Conservation (phyloP, 305 asterid species). For the Solanum chacoense region DNA sequence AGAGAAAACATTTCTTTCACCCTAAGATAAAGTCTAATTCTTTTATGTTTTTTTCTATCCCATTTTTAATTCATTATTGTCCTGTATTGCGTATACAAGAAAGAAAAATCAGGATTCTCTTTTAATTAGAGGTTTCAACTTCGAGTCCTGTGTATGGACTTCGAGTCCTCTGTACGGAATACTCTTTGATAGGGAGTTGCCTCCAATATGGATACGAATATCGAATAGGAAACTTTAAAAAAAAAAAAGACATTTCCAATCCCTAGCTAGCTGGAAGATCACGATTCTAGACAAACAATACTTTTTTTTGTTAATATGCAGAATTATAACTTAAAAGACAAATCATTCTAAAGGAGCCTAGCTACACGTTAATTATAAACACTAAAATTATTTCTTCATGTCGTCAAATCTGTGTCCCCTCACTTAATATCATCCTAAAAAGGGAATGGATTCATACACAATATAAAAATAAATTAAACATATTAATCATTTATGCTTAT, state of each 20-base stretch:
- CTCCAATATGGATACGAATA: neutral
- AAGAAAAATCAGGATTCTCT: neutral
- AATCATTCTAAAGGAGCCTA: neutral
- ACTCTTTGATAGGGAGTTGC: neutral
- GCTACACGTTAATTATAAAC: neutral
- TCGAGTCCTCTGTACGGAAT: no score
- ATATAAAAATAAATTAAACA: neutral
- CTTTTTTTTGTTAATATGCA: neutral
- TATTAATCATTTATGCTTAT: neutral
- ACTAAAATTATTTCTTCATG: neutral
- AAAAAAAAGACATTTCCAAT: neutral
- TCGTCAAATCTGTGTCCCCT: neutral
- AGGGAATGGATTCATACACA: neutral
- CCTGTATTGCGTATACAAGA: neutral
- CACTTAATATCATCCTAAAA: neutral
- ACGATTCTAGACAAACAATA: neutral
- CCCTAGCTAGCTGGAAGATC: neutral
- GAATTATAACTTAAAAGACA: neutral
- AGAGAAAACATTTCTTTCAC: constrained; percentile 8
- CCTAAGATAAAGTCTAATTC: neutral
- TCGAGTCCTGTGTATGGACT: no score
- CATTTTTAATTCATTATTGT: constrained; percentile 1
- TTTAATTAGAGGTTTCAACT: no score
- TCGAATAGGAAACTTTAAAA: neutral
- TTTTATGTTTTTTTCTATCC: neutral